These are phyloP conservation scores for Paramecium bursaria DNA, from an alignment of 73 alveolate genomes.

Conservation along the genomic window DNA sequence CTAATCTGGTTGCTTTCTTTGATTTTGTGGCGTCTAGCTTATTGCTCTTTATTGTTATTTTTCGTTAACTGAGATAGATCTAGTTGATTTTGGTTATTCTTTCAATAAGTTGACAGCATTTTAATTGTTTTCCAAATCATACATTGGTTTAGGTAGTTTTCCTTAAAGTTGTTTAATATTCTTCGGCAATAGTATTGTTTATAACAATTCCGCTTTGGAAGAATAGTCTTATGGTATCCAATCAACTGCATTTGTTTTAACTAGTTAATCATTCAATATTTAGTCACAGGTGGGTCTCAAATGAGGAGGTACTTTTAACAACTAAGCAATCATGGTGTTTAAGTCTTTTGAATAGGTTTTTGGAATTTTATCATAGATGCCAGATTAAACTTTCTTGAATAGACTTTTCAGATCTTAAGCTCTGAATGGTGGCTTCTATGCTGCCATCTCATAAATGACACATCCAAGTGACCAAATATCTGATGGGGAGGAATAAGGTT, in stretches of 20 bases:
- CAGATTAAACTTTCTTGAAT: slow-evolving; percentile 74
- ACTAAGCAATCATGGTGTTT: slow-evolving; percentile 53
- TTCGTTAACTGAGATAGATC: slow-evolving; percentile 33
- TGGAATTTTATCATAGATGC: slow-evolving; percentile 73
- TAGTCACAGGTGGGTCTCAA: slow-evolving; percentile 72
- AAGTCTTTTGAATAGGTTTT: slow-evolving; percentile 61
- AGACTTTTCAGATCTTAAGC: slow-evolving; percentile 74
- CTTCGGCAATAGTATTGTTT: slow-evolving; percentile 27
- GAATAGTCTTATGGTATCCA: too few species aligned
- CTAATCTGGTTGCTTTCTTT: too few species aligned
- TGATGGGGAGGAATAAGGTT: slow-evolving; percentile 72
- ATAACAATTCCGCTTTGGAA: too few species aligned
- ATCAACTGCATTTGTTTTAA: slow-evolving; percentile 37
- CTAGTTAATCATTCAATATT: slow-evolving; percentile 51
- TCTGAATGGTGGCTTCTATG: slow-evolving; percentile 77
- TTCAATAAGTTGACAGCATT: slow-evolving; percentile 1
- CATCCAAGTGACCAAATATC: slow-evolving; percentile 82
- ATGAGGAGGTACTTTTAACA: slow-evolving; percentile 71
- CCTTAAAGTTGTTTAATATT: background rate
- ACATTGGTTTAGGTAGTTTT: slow-evolving; percentile 49
- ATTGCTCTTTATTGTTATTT: too few species aligned
- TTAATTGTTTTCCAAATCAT: slow-evolving; percentile 18
- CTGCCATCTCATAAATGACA: slow-evolving; percentile 79
- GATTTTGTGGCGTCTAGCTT: too few species aligned
- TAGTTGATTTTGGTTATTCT: slow-evolving; percentile 22